These are phyloP conservation scores for Carpinus viminea DNA, from an alignment of 306 rosid species.

Conservation along the genomic window DNA sequence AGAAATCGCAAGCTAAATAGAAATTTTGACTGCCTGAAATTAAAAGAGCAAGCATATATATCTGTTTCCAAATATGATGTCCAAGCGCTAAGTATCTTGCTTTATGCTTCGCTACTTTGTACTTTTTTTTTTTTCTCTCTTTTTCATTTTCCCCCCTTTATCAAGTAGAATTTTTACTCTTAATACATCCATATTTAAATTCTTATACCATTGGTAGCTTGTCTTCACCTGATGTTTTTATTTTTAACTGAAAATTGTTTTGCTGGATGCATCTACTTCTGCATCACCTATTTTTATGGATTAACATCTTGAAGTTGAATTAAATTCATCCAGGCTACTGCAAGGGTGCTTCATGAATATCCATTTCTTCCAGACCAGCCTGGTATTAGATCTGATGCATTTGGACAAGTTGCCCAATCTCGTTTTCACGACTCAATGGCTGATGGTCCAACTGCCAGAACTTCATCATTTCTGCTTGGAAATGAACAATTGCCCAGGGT, in stretches of 20 bases:
- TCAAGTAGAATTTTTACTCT: conserved; percentile 21
- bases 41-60: neutral
- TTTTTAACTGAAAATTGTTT: neutral
- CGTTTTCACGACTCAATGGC: conserved; percentile 61
- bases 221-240: neutral
- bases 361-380: conserved; percentile 69
- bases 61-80: neutral
- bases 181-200: conserved; percentile 3
- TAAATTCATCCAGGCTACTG: conserved; percentile 58
- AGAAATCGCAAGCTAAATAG: neutral
- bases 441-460: conserved; percentile 68
- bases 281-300: conserved; percentile 23
- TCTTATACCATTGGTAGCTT: neutral
- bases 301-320: conserved; percentile 38
- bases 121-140: neutral
- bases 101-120: neutral
- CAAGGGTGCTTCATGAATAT: conserved; percentile 73
- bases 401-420: conserved; percentile 65
- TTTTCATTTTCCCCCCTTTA: conserved; percentile 1
- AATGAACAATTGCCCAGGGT: conserved; percentile 69
- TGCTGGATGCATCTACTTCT: conserved; percentile 10
- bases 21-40: neutral
- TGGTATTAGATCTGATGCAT: conserved; percentile 56
- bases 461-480: conserved; percentile 55
- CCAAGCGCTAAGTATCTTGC: neutral